Conservation (phyloP, 495 filamentous ascomycete genomes). For the Aspergillus homomorphus region DNA sequence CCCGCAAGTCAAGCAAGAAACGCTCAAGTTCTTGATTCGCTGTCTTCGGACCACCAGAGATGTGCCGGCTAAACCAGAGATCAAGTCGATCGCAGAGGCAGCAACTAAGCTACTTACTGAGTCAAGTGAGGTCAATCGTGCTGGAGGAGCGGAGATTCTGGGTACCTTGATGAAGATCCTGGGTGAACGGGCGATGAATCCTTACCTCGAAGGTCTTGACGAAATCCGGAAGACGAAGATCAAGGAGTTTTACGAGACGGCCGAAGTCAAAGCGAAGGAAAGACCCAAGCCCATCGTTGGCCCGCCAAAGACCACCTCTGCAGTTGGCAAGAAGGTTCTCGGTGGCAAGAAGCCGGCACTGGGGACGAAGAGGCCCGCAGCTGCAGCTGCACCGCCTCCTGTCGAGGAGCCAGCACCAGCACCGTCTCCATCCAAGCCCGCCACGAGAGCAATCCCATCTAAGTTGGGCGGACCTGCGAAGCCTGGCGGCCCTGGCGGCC, state of each 20-base stretch:
- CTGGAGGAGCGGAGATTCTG: conserved; percentile 84
- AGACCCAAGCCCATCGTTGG: conserved; percentile 81
- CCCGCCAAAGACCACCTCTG: conserved; percentile 55
- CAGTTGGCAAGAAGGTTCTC: conserved; percentile 44
- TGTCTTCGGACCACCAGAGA: conserved; percentile 81
- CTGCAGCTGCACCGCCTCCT: conserved; percentile 57
- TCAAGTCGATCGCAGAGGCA: conserved; percentile 79
- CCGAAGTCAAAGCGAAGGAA: conserved; percentile 95
- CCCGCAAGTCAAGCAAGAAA: conserved; percentile 93
- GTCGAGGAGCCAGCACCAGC: conserved; percentile 48
- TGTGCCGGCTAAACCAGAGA: conserved; percentile 77
- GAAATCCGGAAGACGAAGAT: conserved; percentile 95
- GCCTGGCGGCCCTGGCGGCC: conserved; percentile 43
- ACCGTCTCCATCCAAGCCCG: conserved; percentile 55
- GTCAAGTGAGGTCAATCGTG: conserved; percentile 76
- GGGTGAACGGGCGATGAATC: conserved; percentile 94
- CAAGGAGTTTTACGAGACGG: conserved; percentile 89
- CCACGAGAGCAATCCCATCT: conserved; percentile 56
- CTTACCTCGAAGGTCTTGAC: conserved; percentile 90
- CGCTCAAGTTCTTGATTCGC: conserved; percentile 83
- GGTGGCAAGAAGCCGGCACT: conserved; percentile 52
- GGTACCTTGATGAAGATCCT: conserved; percentile 99
- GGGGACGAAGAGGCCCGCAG: conserved; percentile 52
- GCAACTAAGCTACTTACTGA: conserved; percentile 87
- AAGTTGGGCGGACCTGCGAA: conserved; percentile 67